Evolutionary conservation across 2,329 filamentous ascomycete genomes (phyloP), one percentile per base, ranked within the genome.

Genomic region (Fusarium sp.): DNA sequence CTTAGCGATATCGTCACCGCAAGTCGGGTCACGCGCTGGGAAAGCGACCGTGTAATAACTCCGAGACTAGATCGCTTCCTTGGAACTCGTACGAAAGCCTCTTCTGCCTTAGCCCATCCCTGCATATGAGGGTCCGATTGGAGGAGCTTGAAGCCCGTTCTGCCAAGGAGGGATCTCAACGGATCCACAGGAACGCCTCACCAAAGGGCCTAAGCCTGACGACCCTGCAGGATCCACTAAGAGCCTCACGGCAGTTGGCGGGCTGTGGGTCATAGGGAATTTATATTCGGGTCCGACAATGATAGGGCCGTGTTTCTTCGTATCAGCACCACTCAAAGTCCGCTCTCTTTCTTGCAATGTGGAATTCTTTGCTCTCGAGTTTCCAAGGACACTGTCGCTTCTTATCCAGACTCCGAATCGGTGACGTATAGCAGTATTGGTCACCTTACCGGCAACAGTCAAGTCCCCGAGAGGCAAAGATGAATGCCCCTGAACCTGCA

Each of bases 221-320:
- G 36, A 39, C 9, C 31, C 12, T 34, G 31, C 11, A n/a, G 12
- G 31, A 34, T n/a, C 55, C 55, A 53, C 56, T 11, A 41, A 19
- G 56, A 59, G 56, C 45, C 56, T 59, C 56, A 35, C 40, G 40
- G 56, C 39, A 58, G 46, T 58, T 59, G 53, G 53, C 46, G 44
- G 53, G 53, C 40, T 43, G 56, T 59, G 56, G 56, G 41, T 42
- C 56, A 19, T 6, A n/a, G 24, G 28, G 29, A 41, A 39, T 13
- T 52, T 12, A 40, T 13, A 25, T 51, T 41, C 31, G 38, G 38
- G 51, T 26, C 32, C 25, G 31, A 42, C 28, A 50, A 35, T 15
- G 25, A 25, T 38, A 19, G n/a, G 11, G 34, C 22, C 32, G 28
- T 39, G 44, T 26, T 24, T 19, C 26, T 12, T 19, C 6, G n/a